Conservation (phyloP, 176 grass and related monocot genomes). For the Hordeum marinum region DNA sequence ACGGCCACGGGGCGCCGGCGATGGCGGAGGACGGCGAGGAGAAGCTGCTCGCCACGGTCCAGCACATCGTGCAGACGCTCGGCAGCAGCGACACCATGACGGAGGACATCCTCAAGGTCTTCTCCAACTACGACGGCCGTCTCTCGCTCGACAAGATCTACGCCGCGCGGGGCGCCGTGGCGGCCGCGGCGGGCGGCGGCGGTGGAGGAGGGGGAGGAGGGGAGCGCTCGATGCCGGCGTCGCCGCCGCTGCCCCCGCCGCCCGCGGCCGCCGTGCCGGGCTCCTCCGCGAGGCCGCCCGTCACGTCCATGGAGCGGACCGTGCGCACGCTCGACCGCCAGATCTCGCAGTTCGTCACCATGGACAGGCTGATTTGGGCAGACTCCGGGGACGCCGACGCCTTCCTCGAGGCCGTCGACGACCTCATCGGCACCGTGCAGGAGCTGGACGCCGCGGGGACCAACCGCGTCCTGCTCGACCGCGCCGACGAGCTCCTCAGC, state of each 20-base stretch:
- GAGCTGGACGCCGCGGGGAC: conserved; percentile 67
- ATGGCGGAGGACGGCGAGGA: conserved; percentile 99
- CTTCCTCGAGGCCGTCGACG: conserved; percentile 90
- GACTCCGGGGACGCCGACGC: conserved; percentile 55
- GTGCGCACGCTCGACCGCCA: conserved; percentile 84
- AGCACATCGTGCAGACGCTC: conserved; percentile 79
- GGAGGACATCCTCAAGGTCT: conserved; percentile 92
- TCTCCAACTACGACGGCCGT: conserved; percentile 90
- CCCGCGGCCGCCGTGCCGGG: not conserved
- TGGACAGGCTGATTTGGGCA: conserved; percentile 75
- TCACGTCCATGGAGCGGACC: conserved; percentile 64
- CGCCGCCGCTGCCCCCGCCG: conserved; percentile 23
- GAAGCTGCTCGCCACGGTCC: conserved; percentile 87
- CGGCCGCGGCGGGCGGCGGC: not conserved
- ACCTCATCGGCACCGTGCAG: conserved; percentile 76
- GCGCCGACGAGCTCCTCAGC: conserved; percentile 87
- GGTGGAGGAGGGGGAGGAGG: not conserved
- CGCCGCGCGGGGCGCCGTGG: conserved; percentile 32
- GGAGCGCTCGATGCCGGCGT: conserved; percentile 37
- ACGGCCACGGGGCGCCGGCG: not conserved
- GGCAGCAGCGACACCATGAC: conserved; percentile 85
- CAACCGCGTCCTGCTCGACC: conserved; percentile 70
- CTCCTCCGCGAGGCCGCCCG: conserved; percentile 24
- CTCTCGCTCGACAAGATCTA: conserved; percentile 86
- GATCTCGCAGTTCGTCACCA: conserved; percentile 81